Evolutionary conservation across 306 rosid genomes (phyloP).

Genomic region (Pyrus communis): DNA sequence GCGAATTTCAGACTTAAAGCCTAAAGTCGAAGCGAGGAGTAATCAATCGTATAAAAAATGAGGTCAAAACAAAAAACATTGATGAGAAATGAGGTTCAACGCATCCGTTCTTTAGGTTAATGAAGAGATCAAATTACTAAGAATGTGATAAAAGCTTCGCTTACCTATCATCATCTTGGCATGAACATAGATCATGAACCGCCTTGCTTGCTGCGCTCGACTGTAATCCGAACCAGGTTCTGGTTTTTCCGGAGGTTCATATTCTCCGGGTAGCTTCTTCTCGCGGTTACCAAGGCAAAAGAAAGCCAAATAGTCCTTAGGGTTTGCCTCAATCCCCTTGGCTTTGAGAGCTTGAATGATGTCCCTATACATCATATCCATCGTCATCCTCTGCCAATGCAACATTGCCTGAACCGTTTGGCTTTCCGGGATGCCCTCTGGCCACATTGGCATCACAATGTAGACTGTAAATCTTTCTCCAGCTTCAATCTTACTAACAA

Average conservation of each 20-base stretch:
- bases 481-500: slow-evolving; percentile 46
- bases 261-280: slow-evolving; percentile 19
- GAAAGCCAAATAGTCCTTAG: slow-evolving; percentile 45
- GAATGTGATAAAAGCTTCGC: not conserved
- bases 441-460: slow-evolving; percentile 56
- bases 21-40: too few relatives aligned
- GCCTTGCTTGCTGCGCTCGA: slow-evolving; percentile 38
- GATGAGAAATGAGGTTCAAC: too few relatives aligned
- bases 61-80: too few relatives aligned
- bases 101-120: not conserved
- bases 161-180: slow-evolving; percentile 52
- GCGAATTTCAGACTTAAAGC: too few relatives aligned
- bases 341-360: slow-evolving; percentile 27
- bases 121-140: not conserved
- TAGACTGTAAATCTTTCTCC: slow-evolving; percentile 41
- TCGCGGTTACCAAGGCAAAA: slow-evolving; percentile 51
- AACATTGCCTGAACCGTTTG: slow-evolving; percentile 37
- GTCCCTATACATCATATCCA: slow-evolving; percentile 54
- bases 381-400: slow-evolving; percentile 43
- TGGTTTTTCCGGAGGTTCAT: slow-evolving; percentile 30
- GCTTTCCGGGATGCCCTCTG: slow-evolving; percentile 47
- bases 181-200: slow-evolving; percentile 54
- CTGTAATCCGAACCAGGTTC: slow-evolving; percentile 28
- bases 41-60: too few relatives aligned
- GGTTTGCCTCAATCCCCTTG: slow-evolving; percentile 32